Base-by-base conservation (phyloP, 2,329 filamentous ascomycete genomes). In the Ceratocystis cacaofunesta region DNA sequence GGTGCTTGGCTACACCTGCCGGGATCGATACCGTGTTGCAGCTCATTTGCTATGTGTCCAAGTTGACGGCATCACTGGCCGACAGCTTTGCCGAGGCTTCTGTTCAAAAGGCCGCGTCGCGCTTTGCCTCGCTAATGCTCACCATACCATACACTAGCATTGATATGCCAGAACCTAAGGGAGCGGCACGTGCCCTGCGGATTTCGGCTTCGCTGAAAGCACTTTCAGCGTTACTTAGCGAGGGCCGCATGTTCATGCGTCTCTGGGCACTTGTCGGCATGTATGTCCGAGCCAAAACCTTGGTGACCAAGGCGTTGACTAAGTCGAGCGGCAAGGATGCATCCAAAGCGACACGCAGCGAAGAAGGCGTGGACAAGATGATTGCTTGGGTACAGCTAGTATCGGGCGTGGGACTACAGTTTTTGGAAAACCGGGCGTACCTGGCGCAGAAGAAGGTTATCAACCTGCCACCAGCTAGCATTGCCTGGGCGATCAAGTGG, bases 391-490 rank as follows among this genome's bases (percentile, higher is more conserved):
- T 82, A 5, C 88, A 94, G 74, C 82, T 96, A 22, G 69, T 80
- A 10, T 79, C 84, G 10, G 88, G 88, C 73, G 75, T 87, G 8
- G 73, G 78, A 8, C 95, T 88, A 77, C 91, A 96, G 75, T 76
- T 83, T 1, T 79, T 92, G 50, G 94, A 99, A 78, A 96, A 96
- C 76, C 80, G 82, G 48, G 88, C 88, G 17, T 95, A 88, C 77
- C 80, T 97, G 46, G 80, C 85, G 2, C 78, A 79, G 68, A 91
- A 91, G 74, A 86, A 87, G 22, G 82, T 95, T 2, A 72, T 96
- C 62, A 79, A 76, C 17, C 80, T 83, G 76, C 75, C 75, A 5
- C 78, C 80, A 15, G 78, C 81, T 61, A 81, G 80, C 61, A 81
- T 88, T 73, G 80, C 74, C 32, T 79, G 77, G 69, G 85, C 86